A percentile compares a stretch with the other conserved stretches of the same genome.
These are phyloP conservation scores for Candida pseudocylindracea DNA, from an alignment of 1,139 yeast genomes.

Conservation along the genomic window DNA sequence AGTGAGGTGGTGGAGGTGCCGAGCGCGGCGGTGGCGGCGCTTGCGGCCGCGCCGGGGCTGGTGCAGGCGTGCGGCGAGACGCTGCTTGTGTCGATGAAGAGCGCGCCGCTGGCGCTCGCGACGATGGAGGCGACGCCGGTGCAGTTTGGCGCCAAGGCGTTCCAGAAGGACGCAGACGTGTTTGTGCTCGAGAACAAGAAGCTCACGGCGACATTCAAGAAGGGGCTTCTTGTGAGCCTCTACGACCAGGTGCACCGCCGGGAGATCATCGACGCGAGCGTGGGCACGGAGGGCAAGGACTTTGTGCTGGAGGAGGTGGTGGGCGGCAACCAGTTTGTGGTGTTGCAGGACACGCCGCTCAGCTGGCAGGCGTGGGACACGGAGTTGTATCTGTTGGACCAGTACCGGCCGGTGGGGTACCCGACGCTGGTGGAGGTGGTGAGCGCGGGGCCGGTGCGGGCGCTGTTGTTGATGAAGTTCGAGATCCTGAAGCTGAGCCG, in stretches of 20 bases:
- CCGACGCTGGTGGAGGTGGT: conserved; percentile 26
- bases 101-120: neutral
- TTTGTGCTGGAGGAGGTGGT: conserved; percentile 4
- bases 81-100: neutral
- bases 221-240: conserved; percentile 49
- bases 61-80: neutral
- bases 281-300: conserved; percentile 21
- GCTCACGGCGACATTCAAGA: conserved; percentile 31
- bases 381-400: conserved; percentile 63
- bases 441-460: conserved; percentile 34
- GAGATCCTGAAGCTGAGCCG: conserved; percentile 10
- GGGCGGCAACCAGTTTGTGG: conserved; percentile 48
- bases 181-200: conserved; percentile 36
- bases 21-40: conserved; percentile 1
- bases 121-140: neutral
- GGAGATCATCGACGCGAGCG: conserved; percentile 40
- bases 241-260: conserved; percentile 36
- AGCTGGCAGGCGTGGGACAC: conserved; percentile 97
- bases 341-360: conserved; percentile 79
- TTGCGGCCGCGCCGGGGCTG: conserved; percentile 1
- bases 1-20: conserved; percentile 22
- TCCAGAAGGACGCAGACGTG: conserved; percentile 13
- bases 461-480: conserved; percentile 12
- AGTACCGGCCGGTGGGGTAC: conserved; percentile 23
- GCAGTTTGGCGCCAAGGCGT: no score